Base-by-base conservation (phyloP, 495 filamentous ascomycete genomes). In the Pseudevernia furfuracea region DNA sequence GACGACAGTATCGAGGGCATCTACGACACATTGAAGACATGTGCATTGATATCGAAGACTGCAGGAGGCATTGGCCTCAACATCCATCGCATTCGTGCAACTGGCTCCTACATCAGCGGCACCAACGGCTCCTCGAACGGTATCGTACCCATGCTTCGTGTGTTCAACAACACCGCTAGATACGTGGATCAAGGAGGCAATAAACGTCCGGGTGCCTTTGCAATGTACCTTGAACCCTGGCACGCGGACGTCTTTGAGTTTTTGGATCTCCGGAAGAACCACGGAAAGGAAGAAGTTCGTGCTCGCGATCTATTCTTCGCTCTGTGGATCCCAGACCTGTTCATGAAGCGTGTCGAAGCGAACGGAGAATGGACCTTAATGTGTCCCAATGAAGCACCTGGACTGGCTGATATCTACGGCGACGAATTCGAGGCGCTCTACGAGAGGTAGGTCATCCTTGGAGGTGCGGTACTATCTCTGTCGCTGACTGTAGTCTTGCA, bases 171-270 rank as follows among this genome's bases (percentile, higher is more conserved):
- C 80, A 98, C 94, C 60, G 94, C 94, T 30, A 85, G 94, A 71
- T 98, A 98, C 73, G 94, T 98, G 60, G 94, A 98, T 73, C 94
- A 98, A 78, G 94, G 94, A 77, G 94, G 94, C 71, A 98, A 98
- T 84, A 98, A 98, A 85, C 90, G 94, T 53, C 94, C 94, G 41
- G 94, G 94, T 77, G 94, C 94, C 59, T 98, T 98, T 75, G 94
- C 94, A 68, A 95, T 97, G 76, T 98, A 98, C 78, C 82, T 98
- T n/a, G 94, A 98, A 82, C 94, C 94, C 23, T 98, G 94, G 94
- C 94, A 98, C 78, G 88, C 92, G 28, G 94, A 98, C 79, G 88
- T 98, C 46, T 97, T 97, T 71, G 88, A 93, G 73, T 98, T 95
- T 82, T 84, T 98, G 67, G 94, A 98, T 72, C 85, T 98, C 53